Evolutionary conservation across 768 basidiomycete genomes (phyloP).

Genomic region (Lentinula boryana): DNA sequence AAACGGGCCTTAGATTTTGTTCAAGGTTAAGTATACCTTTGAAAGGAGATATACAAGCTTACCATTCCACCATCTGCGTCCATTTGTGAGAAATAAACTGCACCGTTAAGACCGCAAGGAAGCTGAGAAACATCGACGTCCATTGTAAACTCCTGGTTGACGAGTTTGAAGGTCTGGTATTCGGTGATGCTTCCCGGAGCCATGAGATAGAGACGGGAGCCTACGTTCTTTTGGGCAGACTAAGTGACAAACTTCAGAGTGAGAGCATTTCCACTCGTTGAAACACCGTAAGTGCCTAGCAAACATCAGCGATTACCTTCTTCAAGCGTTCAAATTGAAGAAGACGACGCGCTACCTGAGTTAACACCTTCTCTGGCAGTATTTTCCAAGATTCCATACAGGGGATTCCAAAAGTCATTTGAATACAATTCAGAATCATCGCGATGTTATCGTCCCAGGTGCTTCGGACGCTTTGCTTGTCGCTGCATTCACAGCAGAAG

Average conservation of each 20-base stretch:
- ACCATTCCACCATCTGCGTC: constrained; percentile 44
- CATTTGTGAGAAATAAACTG: constrained; percentile 42
- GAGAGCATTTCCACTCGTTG: constrained; percentile 23
- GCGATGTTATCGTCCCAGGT: constrained; percentile 79
- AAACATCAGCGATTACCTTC: constrained; percentile 12
- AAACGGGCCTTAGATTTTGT: constrained; percentile 16
- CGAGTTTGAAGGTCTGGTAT: constrained; percentile 22
- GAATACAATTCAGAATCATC: constrained; percentile 81
- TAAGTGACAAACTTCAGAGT: constrained; percentile 26
- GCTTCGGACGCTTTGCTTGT: constrained; percentile 89
- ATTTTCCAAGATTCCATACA: constrained; percentile 73
- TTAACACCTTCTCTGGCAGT: constrained; percentile 72
- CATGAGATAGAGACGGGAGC: constrained; percentile 27
- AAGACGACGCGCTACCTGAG: constrained; percentile 65
- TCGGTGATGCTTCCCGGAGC: constrained; percentile 16
- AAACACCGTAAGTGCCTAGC: constrained; percentile 30
- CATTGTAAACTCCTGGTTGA: constrained; percentile 41
- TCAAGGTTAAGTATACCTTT: background rate
- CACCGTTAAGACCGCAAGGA: constrained; percentile 42
- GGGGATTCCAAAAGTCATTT: constrained; percentile 73
- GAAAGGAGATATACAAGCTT: background rate
- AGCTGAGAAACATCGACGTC: constrained; percentile 44
- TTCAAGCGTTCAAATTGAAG: constrained; percentile 35
- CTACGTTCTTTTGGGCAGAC: constrained; percentile 10
- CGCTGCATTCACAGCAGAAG: constrained; percentile 81